phyloP scores from a whole-genome alignment of 495 filamentous ascomycete species.

The Aspergillus ellipticus region DNA sequence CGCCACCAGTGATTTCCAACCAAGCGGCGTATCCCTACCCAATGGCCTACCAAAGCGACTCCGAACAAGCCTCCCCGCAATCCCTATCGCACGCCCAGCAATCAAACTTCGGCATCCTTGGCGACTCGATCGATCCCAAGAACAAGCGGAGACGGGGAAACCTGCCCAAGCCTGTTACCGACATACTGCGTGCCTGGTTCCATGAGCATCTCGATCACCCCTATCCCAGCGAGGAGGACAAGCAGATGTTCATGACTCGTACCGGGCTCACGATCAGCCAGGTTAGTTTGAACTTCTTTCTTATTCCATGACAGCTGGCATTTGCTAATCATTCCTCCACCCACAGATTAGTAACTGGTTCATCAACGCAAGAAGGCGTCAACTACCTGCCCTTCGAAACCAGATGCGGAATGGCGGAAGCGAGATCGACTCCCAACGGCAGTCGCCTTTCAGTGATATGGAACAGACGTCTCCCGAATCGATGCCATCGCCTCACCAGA shows the following conservation, averaged over 20 bases:
- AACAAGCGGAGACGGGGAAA: constrained; percentile 73
- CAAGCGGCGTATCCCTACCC: constrained; percentile 30
- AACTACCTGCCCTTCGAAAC: constrained; percentile 64
- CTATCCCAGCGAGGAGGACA: constrained; percentile 89
- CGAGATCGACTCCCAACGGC: constrained; percentile 33
- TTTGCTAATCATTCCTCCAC: constrained; percentile 1
- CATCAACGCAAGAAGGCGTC: constrained; percentile 82
- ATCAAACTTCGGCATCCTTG: constrained; percentile 45
- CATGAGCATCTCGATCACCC: constrained; percentile 71
- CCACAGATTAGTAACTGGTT: constrained; percentile 90
- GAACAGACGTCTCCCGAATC: constrained; percentile 34
- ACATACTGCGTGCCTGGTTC: constrained; percentile 80
- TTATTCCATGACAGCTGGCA: background rate
- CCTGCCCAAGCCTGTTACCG: constrained; percentile 79
- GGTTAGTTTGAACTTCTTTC: constrained; percentile 36
- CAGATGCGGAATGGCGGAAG: constrained; percentile 42
- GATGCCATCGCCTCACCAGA: constrained; percentile 32
- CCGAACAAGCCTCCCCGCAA: constrained; percentile 31
- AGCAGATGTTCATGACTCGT: constrained; percentile 70
- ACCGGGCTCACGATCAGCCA: constrained; percentile 80
- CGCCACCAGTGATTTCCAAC: constrained; percentile 25
- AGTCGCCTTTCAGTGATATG: constrained; percentile 44
- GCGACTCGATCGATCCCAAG: constrained; percentile 41
- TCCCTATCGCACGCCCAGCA: constrained; percentile 30
- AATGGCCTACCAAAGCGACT: constrained; percentile 31